These are phyloP conservation scores for Vigna reflexopilosa DNA, from an alignment of 306 rosid genomes.

Conservation along the genomic window DNA sequence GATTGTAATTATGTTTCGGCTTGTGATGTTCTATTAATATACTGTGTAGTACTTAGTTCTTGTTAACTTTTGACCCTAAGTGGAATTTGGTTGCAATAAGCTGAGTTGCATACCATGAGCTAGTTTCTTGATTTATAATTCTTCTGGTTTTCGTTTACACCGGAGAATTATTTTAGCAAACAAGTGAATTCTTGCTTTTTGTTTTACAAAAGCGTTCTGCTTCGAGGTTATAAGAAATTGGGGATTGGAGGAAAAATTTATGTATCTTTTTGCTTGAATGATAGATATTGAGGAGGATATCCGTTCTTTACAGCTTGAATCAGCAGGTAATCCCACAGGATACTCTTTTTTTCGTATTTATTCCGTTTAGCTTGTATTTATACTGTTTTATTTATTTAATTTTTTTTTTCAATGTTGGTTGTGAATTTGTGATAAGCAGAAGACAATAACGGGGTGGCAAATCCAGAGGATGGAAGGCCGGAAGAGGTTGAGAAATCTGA, in stretches of 20 bases:
- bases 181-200: neutral
- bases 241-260: constrained; percentile 35
- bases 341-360: constrained; percentile 26
- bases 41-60: neutral
- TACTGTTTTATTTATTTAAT: constrained; percentile 31
- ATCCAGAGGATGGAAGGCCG: constrained; percentile 61
- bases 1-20: neutral
- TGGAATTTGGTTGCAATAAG: neutral
- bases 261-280: constrained; percentile 46
- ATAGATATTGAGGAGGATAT: constrained; percentile 90
- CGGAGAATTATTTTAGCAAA: neutral
- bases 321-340: constrained; percentile 62
- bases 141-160: neutral
- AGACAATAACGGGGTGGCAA: constrained; percentile 65
- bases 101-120: constrained; percentile 32
- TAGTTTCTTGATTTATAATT: constrained; percentile 7
- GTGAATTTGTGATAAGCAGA: constrained; percentile 53
- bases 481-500: constrained; percentile 64
- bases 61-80: neutral
- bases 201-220: neutral
- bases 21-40: constrained; percentile 7
- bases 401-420: constrained; percentile 29
- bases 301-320: constrained; percentile 91
- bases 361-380: neutral
- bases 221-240: constrained; percentile 37